These are phyloP conservation scores for Psilocybe mexicana DNA, from an alignment of 1,284 basidiomycete species.

Conservation along the genomic window DNA sequence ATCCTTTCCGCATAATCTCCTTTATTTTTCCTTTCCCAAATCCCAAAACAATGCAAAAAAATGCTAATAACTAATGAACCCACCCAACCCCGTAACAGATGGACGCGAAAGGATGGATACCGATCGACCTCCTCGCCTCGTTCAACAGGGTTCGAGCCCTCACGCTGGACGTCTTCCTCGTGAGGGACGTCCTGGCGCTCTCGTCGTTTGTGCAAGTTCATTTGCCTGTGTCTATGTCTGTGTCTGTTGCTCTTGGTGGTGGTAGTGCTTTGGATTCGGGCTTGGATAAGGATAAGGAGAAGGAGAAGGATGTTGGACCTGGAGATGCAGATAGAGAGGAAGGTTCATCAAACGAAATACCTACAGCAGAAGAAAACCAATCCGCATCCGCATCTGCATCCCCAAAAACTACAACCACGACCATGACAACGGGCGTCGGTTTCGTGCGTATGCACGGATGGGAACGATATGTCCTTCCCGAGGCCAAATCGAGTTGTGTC, in stretches of 20 bases:
- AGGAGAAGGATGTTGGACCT: neutral
- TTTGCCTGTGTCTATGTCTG: conserved; percentile 21
- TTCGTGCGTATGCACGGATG: conserved; percentile 72
- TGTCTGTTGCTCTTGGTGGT: too few species aligned
- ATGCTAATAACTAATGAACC: too few species aligned
- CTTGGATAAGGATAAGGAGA: neutral
- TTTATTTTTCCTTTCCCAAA: neutral
- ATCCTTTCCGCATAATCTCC: neutral
- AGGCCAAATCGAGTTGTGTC: conserved; percentile 51
- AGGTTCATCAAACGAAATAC: neutral
- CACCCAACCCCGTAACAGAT: conserved; percentile 53
- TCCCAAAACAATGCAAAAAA: too few species aligned
- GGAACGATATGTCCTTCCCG: conserved; percentile 73
- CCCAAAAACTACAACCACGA: neutral
- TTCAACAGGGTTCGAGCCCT: conserved; percentile 83
- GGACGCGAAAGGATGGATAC: conserved; percentile 88
- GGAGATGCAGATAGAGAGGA: neutral
- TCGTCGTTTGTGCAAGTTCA: conserved; percentile 76
- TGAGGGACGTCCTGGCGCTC: conserved; percentile 70
- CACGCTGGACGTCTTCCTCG: conserved; percentile 65
- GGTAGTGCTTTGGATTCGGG: neutral
- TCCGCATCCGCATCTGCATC: neutral
- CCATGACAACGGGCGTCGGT: conserved; percentile 23
- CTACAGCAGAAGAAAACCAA: neutral
- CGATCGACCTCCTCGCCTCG: conserved; percentile 76